phyloP scores from a whole-genome alignment of 176 grass and related monocot genomes.

The Ensete glaucum region DNA sequence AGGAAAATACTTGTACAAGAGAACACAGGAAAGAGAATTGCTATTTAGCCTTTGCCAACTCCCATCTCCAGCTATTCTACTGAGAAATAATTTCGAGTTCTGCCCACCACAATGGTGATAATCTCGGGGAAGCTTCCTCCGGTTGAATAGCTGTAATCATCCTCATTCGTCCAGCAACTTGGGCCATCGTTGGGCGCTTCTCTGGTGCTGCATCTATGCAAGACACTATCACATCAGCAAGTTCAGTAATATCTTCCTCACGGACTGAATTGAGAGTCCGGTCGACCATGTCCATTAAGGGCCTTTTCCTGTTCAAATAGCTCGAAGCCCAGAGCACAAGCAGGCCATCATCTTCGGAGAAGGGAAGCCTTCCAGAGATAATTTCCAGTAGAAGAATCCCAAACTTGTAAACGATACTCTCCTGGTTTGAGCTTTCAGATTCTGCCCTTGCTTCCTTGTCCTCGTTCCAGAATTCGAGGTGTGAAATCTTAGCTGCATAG shows the following conservation, averaged over 20 bases:
- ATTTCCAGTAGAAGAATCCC: constrained; percentile 73
- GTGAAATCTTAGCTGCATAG: constrained; percentile 59
- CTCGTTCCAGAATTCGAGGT: constrained; percentile 24
- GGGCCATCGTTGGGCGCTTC: constrained; percentile 41
- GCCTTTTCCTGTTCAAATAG: constrained; percentile 54
- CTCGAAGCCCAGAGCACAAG: constrained; percentile 75
- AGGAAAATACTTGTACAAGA: not conserved
- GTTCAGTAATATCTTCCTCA: constrained; percentile 33
- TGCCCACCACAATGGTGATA: constrained; percentile 70
- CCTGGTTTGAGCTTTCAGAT: constrained; percentile 28
- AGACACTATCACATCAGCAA: constrained; percentile 42
- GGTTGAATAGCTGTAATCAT: constrained; percentile 51
- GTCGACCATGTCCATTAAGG: constrained; percentile 56
- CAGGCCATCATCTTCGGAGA: constrained; percentile 62
- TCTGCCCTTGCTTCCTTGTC: constrained; percentile 29
- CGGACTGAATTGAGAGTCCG: constrained; percentile 51
- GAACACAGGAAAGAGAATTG: not conserved
- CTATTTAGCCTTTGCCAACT: not conserved
- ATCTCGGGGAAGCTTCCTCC: constrained; percentile 39
- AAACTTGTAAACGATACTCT: constrained; percentile 57
- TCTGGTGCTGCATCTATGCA: constrained; percentile 46
- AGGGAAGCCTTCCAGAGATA: constrained; percentile 79
- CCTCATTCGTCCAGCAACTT: constrained; percentile 46
- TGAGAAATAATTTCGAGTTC: constrained; percentile 68
- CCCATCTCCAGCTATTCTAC: not conserved